Evolutionary conservation across 139 green algal genomes (phyloP).

Genomic region (Chlorella sp.): DNA sequence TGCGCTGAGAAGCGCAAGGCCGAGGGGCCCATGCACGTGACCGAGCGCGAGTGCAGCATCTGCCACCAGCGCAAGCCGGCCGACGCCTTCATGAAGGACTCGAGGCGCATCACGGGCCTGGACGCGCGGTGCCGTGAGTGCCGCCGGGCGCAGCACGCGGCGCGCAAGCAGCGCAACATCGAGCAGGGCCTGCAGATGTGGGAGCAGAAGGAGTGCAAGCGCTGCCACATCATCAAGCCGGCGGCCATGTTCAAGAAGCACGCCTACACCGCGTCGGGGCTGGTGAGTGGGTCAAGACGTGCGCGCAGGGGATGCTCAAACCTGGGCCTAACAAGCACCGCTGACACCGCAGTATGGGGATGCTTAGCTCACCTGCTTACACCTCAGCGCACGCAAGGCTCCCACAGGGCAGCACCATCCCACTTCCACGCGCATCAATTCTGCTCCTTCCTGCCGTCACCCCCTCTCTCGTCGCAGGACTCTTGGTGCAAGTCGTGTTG

Average conservation of each 20-base stretch:
- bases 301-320: no score
- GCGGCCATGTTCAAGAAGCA: slow-evolving; percentile 5
- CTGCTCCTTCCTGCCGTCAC: not conserved
- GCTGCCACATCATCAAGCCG: slow-evolving; percentile 2
- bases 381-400: no score
- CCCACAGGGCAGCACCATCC: no score
- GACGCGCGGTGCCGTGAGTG: slow-evolving; percentile 3
- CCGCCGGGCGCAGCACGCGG: not conserved
- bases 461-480: not conserved
- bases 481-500: slow-evolving; percentile 9
- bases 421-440: no score
- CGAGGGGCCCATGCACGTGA: not conserved
- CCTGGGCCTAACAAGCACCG: no score
- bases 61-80: slow-evolving; percentile 1
- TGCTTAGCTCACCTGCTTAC: no score
- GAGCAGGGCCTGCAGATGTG: not conserved
- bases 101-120: not conserved
- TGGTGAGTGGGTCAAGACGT: slow-evolving; percentile 2
- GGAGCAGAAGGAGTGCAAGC: slow-evolving; percentile 2
- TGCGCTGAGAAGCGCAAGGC: not conserved
- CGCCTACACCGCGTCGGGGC: not conserved
- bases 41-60: not conserved
- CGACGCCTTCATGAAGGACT: slow-evolving; percentile 2
- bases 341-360: no score
- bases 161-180: not conserved